Base-by-base conservation (phyloP, 371 early-diverging fungal species). In the Actinomortierella ambigua region DNA sequence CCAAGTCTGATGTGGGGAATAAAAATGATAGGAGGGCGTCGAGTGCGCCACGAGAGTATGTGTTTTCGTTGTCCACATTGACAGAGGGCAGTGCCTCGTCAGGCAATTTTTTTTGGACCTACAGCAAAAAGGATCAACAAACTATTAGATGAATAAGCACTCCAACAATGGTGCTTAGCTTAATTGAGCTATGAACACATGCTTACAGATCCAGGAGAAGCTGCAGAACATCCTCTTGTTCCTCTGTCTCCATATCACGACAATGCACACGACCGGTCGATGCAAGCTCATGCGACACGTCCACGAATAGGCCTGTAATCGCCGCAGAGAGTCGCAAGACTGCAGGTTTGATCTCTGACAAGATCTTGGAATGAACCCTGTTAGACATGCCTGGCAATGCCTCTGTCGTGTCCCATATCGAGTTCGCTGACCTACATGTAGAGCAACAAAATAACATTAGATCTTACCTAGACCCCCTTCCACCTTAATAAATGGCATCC, bases 151-250 rank as follows among this genome's bases (percentile, higher is more conserved):
- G 34, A 34, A 11, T 34, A 4, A 34, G 34, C 34, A 34, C 34
- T 34, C n/a, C 34, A 34, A 34, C 34, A 34, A 11, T 34, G 34
- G n/a, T n/a, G n/a, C n/a, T n/a, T 34, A 34, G 34, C 7, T 11
- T 34, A 34, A 34, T 11, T 6, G 34, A 6, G 34, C 24, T 20
- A 42, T 43, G 28, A 26, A 27, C 3, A 46, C 7, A 18, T 13
- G 22, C 56, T 47, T 29, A 56, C 56, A 56, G 49, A 48, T 56
- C 56, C 47, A 14, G 27, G 40, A 60, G 53, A 6, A 43, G 53
- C 23, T 40, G 60, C 4, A 60, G 15, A 4, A 53, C 1, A 15
- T 60, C 53, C 39, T 53, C 53, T n/a, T 60, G 53, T 48, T 60
- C 40, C 2, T 60, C 53, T 26, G 53, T 34, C 39, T 53, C 49